Evolutionary conservation across 257 asterid genomes (phyloP), one percentile per base, ranked within the genome.

Genomic region (Perilla frutescens): DNA sequence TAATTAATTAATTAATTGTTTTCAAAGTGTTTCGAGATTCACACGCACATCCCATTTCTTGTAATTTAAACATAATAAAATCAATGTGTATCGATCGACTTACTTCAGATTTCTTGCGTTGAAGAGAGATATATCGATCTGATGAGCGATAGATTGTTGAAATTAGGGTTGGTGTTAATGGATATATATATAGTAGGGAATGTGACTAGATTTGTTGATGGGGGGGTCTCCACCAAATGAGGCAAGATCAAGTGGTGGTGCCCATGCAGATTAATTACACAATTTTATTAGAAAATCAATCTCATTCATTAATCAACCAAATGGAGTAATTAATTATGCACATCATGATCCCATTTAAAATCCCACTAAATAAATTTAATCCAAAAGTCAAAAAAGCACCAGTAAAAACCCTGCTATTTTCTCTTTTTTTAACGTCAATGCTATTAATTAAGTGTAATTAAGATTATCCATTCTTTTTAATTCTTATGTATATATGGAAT

Each of bases 161-260:
- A 56, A 0, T 3, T 8, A 1, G 53, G 36, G 26, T 6, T 14
- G 69, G 79, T 64, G 78, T 56, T 34, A 1, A 6, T 59, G 5
- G 41, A 6, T 41, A 41, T 81, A 6, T 56, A 66, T 40, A 54
- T 66, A 50, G 26, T 20, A 20, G 26, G 26, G 26, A 50, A 50
- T 58, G 15, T 45, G 40, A 61, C 58, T 37, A 34, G 31, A 65
- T 66, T 44, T 50, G 79, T 74, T 15, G 72, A 79, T 80, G n/a
- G 81, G 81, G 68, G 3, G 3, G 43, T 58, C 50, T 74, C 90
- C 96, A 87, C 96, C 84, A 83, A 62, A 79, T 58, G 85, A 75
- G 85, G 86, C 89, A 83, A 84, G 57, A 75, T 34, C 6, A 78
- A 83, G 91, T 89, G 95, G 93, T 41, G 77, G 31, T 84, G 66